These are phyloP conservation scores for Auricularia sp. DNA, from an alignment of 768 basidiomycete species.

Conservation along the genomic window DNA sequence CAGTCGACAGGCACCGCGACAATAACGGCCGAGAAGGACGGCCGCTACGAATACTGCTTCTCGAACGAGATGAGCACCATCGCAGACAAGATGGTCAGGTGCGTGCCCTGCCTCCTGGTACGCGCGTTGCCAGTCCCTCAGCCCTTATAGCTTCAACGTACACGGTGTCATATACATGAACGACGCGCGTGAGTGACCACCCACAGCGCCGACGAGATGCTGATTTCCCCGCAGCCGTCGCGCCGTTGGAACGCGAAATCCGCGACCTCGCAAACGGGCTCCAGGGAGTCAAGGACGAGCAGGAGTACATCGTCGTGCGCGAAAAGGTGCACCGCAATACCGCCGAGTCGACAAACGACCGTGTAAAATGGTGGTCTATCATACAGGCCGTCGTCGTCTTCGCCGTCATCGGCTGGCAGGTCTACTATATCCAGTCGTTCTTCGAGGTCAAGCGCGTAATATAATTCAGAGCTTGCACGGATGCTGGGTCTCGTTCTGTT, in stretches of 20 bases:
- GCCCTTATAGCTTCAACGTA: constrained; percentile 75
- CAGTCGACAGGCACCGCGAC: constrained; percentile 84
- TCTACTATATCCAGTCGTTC: constrained; percentile 66
- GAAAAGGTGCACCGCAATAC: constrained; percentile 92
- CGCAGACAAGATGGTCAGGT: constrained; percentile 93
- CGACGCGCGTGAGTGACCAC: constrained; percentile 61
- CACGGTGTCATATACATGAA: constrained; percentile 92
- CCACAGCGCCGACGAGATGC: not conserved
- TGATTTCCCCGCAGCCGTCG: constrained; percentile 53
- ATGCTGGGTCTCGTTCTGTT: not conserved
- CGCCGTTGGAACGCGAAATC: constrained; percentile 95
- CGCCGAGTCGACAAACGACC: constrained; percentile 82
- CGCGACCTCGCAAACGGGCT: constrained; percentile 72
- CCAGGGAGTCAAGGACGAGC: constrained; percentile 91
- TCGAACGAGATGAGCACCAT: constrained; percentile 98
- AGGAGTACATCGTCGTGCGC: constrained; percentile 94
- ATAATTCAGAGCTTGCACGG: constrained; percentile 24
- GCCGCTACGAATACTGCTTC: constrained; percentile 92
- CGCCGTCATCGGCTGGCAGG: constrained; percentile 89
- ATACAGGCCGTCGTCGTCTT: constrained; percentile 81
- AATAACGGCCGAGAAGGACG: constrained; percentile 80
- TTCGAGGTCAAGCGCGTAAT: constrained; percentile 89
- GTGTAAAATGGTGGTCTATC: constrained; percentile 99
- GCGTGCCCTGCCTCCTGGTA: constrained; percentile 12
- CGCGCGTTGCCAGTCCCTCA: not conserved